A percentile compares a stretch with the other conserved stretches of the same genome.
Evolutionary conservation across 768 basidiomycete genomes (phyloP).

Genomic region (Neoboletus subvelutipes): DNA sequence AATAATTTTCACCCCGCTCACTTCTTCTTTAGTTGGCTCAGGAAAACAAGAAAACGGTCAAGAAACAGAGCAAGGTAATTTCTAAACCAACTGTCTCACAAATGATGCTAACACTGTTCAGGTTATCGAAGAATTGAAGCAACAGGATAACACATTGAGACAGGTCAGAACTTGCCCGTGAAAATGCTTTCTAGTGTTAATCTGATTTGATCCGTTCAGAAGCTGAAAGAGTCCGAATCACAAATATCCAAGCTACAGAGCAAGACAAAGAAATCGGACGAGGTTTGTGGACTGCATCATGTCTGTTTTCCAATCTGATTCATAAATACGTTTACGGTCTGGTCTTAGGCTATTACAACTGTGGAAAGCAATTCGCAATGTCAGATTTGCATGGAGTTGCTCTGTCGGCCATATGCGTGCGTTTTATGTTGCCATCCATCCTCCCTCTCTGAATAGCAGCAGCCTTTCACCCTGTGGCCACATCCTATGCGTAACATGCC

Average conservation of each 20-base stretch:
- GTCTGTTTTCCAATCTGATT: neutral
- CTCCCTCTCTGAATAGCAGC: constrained; percentile 5
- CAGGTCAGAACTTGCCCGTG: constrained; percentile 32
- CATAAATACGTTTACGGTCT: neutral
- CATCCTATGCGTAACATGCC: constrained; percentile 67
- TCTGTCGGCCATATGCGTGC: constrained; percentile 65
- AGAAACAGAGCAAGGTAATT: constrained; percentile 57
- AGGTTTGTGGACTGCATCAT: constrained; percentile 42
- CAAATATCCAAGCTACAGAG: constrained; percentile 44
- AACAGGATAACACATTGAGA: constrained; percentile 38
- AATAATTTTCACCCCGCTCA: constrained; percentile 4
- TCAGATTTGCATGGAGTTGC: constrained; percentile 75
- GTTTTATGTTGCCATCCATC: constrained; percentile 26
- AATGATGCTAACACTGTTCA: constrained; percentile 23
- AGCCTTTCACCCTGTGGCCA: constrained; percentile 79
- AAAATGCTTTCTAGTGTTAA: neutral
- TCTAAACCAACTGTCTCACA: neutral
- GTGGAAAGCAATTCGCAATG: constrained; percentile 65
- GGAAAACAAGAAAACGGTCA: constrained; percentile 49
- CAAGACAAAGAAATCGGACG: constrained; percentile 53
- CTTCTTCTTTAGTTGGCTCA: constrained; percentile 31
- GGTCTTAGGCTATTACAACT: constrained; percentile 46
- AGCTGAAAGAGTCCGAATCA: constrained; percentile 44
- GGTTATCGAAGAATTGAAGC: constrained; percentile 54
- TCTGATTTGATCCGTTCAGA: constrained; percentile 30